Conservation (phyloP, 2,329 filamentous ascomycete species). For the Trichoderma koningiopsis region DNA sequence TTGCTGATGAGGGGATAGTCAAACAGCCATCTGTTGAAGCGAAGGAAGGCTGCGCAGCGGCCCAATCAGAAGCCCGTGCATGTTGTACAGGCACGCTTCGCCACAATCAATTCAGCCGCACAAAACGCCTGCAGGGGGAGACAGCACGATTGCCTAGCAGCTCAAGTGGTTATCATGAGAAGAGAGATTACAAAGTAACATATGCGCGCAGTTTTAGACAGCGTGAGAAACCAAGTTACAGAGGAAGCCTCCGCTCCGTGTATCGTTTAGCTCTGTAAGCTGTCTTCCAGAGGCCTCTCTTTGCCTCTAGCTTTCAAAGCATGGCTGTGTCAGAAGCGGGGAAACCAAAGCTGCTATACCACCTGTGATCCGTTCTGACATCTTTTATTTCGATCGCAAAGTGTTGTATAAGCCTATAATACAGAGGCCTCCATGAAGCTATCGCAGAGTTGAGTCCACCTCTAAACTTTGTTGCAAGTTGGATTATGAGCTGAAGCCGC, state of each 20-base stretch:
- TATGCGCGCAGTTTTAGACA: not conserved
- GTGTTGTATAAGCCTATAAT: not conserved
- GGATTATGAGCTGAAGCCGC: not conserved
- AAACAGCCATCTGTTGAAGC: not conserved
- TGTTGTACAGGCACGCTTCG: not conserved
- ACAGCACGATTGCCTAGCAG: not conserved
- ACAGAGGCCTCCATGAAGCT: not conserved
- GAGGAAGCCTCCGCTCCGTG: not conserved
- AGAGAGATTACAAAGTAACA: not conserved
- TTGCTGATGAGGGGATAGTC: not conserved
- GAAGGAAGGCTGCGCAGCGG: not conserved
- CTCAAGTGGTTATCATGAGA: not conserved
- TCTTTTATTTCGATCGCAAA: not conserved
- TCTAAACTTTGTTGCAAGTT: not conserved
- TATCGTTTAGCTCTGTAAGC: not conserved
- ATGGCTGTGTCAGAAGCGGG: not conserved
- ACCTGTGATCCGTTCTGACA: not conserved
- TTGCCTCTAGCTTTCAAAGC: not conserved
- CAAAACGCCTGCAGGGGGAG: not conserved
- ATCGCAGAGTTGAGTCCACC: not conserved
- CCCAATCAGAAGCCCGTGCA: not conserved
- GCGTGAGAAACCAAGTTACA: not conserved
- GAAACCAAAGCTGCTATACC: not conserved
- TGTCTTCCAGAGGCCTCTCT: not conserved
- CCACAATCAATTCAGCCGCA: not conserved